Evolutionary conservation across 2,329 filamentous ascomycete species (phyloP), one percentile per base, ranked within the genome.

Genomic region (Colletotrichum falcatum): DNA sequence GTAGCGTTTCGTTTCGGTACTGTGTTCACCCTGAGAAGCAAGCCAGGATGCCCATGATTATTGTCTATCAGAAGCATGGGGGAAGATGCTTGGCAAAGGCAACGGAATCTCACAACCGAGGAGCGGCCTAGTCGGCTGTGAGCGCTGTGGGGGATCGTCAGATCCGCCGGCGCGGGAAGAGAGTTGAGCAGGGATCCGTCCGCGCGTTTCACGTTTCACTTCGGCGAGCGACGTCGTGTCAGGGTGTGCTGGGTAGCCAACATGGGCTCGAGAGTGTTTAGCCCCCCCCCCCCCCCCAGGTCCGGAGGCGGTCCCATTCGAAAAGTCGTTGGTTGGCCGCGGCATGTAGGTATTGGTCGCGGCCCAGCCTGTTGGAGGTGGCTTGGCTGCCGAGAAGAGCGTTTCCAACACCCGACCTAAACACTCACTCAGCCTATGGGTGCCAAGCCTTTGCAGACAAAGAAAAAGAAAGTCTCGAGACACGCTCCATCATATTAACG

Each of bases 151-250:
- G 56, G 58, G 63, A 70, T 67, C 63, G 56, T 49, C 67, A 58
- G 56, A 66, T 61, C 63, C 33, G 55, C 56, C 53, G 53, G 56
- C 55, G 37, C 26, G 67, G 56, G 35, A 37, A n/a, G 44, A 60
- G 58, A 63, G 58, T 62, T 67, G 64, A 61, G 64, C 67, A 67
- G 58, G 67, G 67, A 70, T 70, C 64, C 66, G 64, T 59, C 58
- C 64, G 58, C 67, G 67, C 64, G 67, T 70, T 70, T 70, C 67
- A 67, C 64, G 64, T 70, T 70, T 70, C 67, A 70, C 64, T 54
- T 67, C 58, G 67, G 64, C 59, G 59, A 70, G 64, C 63, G 53
- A 67, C 58, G 58, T 70, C 67, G 59, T 59, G 66, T 70, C 67
- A 56, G 35, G 46, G 20, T 8, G 35, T 37, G 35, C 35, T 37